Evolutionary conservation across 306 rosid species (phyloP).

Genomic region (Vigna reflexopilosa): DNA sequence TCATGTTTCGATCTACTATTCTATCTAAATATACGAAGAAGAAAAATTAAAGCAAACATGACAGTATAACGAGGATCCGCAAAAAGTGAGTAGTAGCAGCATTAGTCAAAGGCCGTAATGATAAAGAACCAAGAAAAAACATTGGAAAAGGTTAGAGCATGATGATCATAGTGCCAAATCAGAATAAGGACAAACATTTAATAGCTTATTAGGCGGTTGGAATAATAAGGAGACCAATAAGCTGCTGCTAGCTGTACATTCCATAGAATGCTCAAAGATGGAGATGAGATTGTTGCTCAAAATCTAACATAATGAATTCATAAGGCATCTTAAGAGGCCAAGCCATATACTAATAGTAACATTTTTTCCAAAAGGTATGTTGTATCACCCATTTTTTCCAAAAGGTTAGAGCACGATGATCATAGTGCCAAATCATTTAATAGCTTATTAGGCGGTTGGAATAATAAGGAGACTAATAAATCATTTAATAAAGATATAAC

Average conservation of each 20-base stretch:
- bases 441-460: no score
- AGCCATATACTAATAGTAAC: not conserved
- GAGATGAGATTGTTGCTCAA: conserved; percentile 3
- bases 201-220: not conserved
- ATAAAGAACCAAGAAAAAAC: not conserved
- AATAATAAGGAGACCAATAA: not conserved
- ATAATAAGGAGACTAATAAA: no score
- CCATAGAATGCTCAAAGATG: conserved; percentile 2
- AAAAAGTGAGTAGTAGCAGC: not conserved
- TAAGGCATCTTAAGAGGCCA: not conserved
- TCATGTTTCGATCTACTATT: no score
- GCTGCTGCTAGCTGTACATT: conserved; percentile 4
- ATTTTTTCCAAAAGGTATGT: no score
- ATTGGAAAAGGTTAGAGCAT: conserved; percentile 10
- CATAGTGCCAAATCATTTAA: no score
- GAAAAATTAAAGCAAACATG: not conserved
- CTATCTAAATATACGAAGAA: no score
- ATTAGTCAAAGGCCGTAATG: conserved; percentile 18
- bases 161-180: not conserved
- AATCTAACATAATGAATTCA: not conserved
- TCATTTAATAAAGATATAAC: no score
- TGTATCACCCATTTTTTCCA: no score
- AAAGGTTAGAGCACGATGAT: no score
- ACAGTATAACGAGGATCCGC: not conserved
- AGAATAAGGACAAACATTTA: not conserved